phyloP scores from a whole-genome alignment of 1,284 basidiomycete species.

The Laetiporus sulphureus region DNA sequence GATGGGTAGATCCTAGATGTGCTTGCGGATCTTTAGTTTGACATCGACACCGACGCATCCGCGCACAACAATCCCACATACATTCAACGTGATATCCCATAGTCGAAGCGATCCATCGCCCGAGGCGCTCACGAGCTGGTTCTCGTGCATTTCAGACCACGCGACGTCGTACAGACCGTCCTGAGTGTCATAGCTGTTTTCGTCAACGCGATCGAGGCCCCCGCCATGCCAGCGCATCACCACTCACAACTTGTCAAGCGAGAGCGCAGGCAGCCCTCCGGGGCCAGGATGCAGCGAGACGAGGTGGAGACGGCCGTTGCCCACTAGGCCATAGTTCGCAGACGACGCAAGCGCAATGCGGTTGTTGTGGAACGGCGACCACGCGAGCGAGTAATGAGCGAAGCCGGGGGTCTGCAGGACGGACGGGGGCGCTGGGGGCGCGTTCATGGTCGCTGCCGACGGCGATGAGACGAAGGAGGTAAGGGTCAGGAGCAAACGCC shows the following conservation, averaged over 20 bases:
- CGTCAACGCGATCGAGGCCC: conserved; percentile 17
- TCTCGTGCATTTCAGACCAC: conserved; percentile 93
- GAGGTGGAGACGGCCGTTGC: conserved; percentile 85
- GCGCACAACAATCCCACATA: too few species aligned
- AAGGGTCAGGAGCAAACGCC: too few species aligned
- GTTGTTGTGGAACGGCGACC: conserved; percentile 87
- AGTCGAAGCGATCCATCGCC: conserved; percentile 90
- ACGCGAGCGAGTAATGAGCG: conserved; percentile 84
- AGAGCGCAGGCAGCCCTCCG: conserved; percentile 36
- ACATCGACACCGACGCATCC: not conserved
- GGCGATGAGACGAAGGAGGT: conserved; percentile 1
- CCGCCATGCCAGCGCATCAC: conserved; percentile 15
- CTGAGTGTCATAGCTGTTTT: conserved; percentile 82
- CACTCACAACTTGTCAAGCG: conserved; percentile 61
- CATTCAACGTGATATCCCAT: conserved; percentile 88
- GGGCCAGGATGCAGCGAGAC: conserved; percentile 46
- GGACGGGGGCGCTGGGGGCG: conserved; percentile 32
- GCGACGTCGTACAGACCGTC: conserved; percentile 91
- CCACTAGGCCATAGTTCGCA: conserved; percentile 93
- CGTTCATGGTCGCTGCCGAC: conserved; percentile 35
- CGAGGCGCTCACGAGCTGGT: conserved; percentile 84
- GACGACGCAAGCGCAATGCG: conserved; percentile 84
- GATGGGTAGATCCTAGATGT: conserved; percentile 76
- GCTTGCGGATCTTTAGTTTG: conserved; percentile 25
- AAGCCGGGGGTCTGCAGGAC: conserved; percentile 72